phyloP scores from a whole-genome alignment of 2,329 filamentous ascomycete species.

The Allantophomopsis lycopodina region DNA sequence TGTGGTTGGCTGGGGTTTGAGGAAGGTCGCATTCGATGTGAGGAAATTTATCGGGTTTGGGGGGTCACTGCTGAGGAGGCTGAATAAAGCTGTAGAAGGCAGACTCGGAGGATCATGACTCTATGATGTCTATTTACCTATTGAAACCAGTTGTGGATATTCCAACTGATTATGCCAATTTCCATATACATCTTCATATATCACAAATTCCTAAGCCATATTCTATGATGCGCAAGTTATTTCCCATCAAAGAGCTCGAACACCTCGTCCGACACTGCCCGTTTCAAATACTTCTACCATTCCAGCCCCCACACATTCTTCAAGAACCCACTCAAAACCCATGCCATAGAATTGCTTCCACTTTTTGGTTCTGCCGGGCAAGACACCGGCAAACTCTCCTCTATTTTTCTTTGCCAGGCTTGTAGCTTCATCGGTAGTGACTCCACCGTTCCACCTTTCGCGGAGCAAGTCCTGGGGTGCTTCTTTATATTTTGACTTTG shows the following conservation, averaged over 20 bases:
- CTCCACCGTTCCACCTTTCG: slow-evolving; percentile 59
- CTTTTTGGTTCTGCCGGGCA: slow-evolving; percentile 48
- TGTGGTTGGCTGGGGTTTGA: too few species aligned
- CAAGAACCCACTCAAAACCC: slow-evolving; percentile 57
- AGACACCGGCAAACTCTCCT: slow-evolving; percentile 40
- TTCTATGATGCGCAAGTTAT: too few species aligned
- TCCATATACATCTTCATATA: too few species aligned
- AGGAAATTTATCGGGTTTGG: too few species aligned
- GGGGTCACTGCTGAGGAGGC: too few species aligned
- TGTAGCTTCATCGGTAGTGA: slow-evolving; percentile 28
- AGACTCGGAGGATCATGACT: too few species aligned
- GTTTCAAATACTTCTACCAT: slow-evolving; percentile 65
- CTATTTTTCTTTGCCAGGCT: slow-evolving; percentile 33
- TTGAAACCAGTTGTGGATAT: too few species aligned
- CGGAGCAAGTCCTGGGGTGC: slow-evolving; percentile 44
- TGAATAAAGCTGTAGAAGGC: too few species aligned
- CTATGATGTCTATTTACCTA: too few species aligned
- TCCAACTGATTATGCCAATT: too few species aligned
- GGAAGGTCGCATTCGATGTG: too few species aligned
- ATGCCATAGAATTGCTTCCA: slow-evolving; percentile 62
- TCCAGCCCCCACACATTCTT: slow-evolving; percentile 57
- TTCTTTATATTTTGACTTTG: slow-evolving; percentile 46
- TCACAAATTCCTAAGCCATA: too few species aligned
- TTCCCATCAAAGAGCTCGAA: slow-evolving; percentile 25
- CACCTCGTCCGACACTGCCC: slow-evolving; percentile 54